Base-by-base conservation (phyloP, 768 basidiomycete genomes). In the Exidia glandulosa region DNA sequence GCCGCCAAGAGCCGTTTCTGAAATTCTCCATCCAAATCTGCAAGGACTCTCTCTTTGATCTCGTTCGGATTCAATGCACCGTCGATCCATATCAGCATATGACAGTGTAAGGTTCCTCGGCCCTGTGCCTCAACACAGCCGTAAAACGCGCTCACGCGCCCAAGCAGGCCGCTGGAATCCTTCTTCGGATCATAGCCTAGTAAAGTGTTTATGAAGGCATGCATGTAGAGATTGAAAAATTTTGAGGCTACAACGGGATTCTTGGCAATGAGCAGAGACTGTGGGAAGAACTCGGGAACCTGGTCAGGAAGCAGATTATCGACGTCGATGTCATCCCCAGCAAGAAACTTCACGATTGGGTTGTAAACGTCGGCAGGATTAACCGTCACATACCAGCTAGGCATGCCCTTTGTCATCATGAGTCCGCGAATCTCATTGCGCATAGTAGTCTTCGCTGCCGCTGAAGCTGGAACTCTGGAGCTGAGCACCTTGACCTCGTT, bases 21-120 rank as follows among this genome's bases (percentile, higher is more conserved):
- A 57, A 60, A 27, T 34, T 32, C 36, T 12, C 36, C 36, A 37
- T 37, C 19, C 36, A 37, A 37, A 32, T 61, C 30, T 5, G 59
- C 57, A 1, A 34, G 5, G n/a, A 63, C 47, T 23, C 52, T 25
- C 7, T 58, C 50, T 37, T 52, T 58, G 30, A 65, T 61, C 52
- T 60, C 56, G 12, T 66, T 31, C 3, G 65, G 65, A 31, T 60
- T 59, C 2, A 63, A 57, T 14, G 59, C 62, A 3, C 65, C 64
- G n/a, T 65, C 57, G 13, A 66, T 32, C 65, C 65, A 65, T 5
- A 66, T 55, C 25, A 66, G 23, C 56, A 66, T 61, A 54, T 66
- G 65, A 47, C 62, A 61, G 66, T 66, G 65, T 14, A 66, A 45
- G 3, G 65, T 62, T 1, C 64, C 65, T 7, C 59, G 48, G 10